Percentiles rank a stretch among this genome's conserved stretches.
These are phyloP conservation scores for Keqinozyma sinolaborantium DNA, from an alignment of 1,139 yeast species.

Conservation along the genomic window DNA sequence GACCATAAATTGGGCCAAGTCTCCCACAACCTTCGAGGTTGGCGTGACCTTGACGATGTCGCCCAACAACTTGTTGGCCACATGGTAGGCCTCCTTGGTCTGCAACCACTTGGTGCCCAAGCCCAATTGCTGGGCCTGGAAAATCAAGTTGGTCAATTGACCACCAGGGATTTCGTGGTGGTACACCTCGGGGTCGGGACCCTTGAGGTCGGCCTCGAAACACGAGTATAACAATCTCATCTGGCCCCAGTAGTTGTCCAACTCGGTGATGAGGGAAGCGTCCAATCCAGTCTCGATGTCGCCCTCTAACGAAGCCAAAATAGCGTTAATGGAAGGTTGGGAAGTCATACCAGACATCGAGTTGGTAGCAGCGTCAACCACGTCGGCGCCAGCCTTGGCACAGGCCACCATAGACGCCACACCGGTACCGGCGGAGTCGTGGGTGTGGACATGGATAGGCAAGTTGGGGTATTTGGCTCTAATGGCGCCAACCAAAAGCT, in stretches of 20 bases:
- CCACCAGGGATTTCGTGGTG: constrained; percentile 99
- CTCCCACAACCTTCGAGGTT: constrained; percentile 98
- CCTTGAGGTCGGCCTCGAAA: constrained; percentile 97
- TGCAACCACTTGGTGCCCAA: constrained; percentile 94
- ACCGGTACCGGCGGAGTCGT: constrained; percentile 99
- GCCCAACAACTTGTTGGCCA: constrained; percentile 86
- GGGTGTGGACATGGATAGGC: constrained; percentile 98
- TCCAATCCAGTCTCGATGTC: constrained; percentile 73
- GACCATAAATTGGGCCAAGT: constrained; percentile 98
- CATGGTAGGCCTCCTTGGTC: constrained; percentile 89
- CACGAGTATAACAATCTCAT: constrained; percentile 95
- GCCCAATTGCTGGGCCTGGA: constrained; percentile 99
- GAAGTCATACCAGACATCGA: constrained; percentile 98
- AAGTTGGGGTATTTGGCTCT: constrained; percentile 86
- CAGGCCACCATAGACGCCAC: constrained; percentile 95
- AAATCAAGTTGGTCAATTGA: constrained; percentile 91
- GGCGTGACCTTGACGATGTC: constrained; percentile 98
- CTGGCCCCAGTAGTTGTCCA: constrained; percentile 97
- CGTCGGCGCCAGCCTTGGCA: constrained; percentile 96
- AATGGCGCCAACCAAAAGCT: constrained; percentile 69
- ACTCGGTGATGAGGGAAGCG: constrained; percentile 65
- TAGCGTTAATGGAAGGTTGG: constrained; percentile 93
- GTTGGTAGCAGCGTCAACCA: constrained; percentile 95
- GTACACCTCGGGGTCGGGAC: constrained; percentile 99
- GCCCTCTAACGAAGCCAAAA: constrained; percentile 89